These are phyloP conservation scores for Martensiomyces pterosporus DNA, from an alignment of 192 early-diverging fungal genomes.

Conservation along the genomic window DNA sequence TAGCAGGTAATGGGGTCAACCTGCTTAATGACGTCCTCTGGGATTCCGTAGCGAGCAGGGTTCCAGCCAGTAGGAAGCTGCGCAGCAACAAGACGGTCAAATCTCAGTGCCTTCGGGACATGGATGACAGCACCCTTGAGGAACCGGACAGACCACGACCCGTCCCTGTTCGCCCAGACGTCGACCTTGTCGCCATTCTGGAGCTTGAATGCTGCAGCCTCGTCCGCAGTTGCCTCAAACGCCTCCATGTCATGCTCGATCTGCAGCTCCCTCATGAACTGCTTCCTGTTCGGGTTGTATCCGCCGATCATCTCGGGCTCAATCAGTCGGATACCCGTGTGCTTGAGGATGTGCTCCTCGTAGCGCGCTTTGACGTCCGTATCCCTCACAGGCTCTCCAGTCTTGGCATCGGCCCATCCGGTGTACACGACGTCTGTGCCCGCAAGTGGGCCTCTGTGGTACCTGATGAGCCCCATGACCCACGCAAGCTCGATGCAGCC, in stretches of 20 bases:
- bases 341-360: slow-evolving; percentile 84
- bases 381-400: slow-evolving; percentile 83
- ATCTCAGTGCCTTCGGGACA: slow-evolving; percentile 89
- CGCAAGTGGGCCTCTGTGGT: slow-evolving; percentile 77
- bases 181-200: slow-evolving; percentile 73
- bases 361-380: slow-evolving; percentile 83
- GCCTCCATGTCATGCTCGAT: slow-evolving; percentile 84
- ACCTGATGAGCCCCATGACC: slow-evolving; percentile 94
- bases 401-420: slow-evolving; percentile 89
- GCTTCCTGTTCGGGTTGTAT: slow-evolving; percentile 85
- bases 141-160: slow-evolving; percentile 71
- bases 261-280: slow-evolving; percentile 81
- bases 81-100: slow-evolving; percentile 84
- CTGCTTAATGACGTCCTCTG: slow-evolving; percentile 82
- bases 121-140: slow-evolving; percentile 83
- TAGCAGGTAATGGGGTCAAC: slow-evolving; percentile 89
- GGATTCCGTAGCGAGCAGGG: slow-evolving; percentile 85
- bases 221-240: slow-evolving; percentile 83
- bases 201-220: slow-evolving; percentile 80
- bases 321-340: slow-evolving; percentile 90
- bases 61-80: slow-evolving; percentile 95
- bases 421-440: slow-evolving; percentile 60
- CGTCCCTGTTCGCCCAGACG: slow-evolving; percentile 42
- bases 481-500: slow-evolving; percentile 94
- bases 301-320: slow-evolving; percentile 82